Conservation (phyloP, 495 filamentous ascomycete species). For the Cercophora samala region DNA sequence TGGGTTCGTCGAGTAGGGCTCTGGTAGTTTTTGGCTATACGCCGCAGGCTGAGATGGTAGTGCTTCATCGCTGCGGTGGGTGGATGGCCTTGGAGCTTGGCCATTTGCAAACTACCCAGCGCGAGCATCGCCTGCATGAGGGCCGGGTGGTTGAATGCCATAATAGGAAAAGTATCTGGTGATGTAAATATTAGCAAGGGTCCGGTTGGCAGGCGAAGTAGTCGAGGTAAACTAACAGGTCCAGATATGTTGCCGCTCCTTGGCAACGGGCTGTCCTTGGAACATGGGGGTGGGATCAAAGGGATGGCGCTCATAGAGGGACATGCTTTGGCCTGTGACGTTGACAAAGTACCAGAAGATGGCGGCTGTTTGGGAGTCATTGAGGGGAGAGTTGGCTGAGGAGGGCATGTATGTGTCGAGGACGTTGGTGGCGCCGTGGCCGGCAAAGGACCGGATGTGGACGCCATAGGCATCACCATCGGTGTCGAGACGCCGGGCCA, state of each 20-base stretch:
- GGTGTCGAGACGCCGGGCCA: conserved; percentile 34
- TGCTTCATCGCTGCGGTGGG: conserved; percentile 82
- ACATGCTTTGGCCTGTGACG: conserved; percentile 81
- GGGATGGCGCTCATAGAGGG: conserved; percentile 81
- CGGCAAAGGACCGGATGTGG: conserved; percentile 43
- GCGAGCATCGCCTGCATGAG: conserved; percentile 91
- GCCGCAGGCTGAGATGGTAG: conserved; percentile 80
- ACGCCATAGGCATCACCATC: conserved; percentile 36
- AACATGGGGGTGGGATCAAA: conserved; percentile 73
- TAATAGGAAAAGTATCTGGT: conserved; percentile 72
- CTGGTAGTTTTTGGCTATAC: conserved; percentile 70
- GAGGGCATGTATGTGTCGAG: conserved; percentile 75
- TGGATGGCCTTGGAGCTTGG: conserved; percentile 69
- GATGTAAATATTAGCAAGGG: conserved; percentile 9
- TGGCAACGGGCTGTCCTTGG: conserved; percentile 59
- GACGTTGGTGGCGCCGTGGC: conserved; percentile 51
- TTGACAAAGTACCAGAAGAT: conserved; percentile 93
- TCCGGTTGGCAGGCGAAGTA: neutral
- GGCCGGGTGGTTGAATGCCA: conserved; percentile 77
- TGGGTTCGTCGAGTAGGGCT: conserved; percentile 68
- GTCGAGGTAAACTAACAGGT: conserved; percentile 48
- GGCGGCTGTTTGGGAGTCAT: conserved; percentile 75
- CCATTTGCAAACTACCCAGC: conserved; percentile 81
- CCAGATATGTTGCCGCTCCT: conserved; percentile 75
- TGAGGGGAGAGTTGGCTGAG: conserved; percentile 71